Percentiles rank a stretch among this genome's conserved stretches.
Conservation (phyloP, 192 early-diverging fungal genomes). For the Gonapodya prolifera region DNA sequence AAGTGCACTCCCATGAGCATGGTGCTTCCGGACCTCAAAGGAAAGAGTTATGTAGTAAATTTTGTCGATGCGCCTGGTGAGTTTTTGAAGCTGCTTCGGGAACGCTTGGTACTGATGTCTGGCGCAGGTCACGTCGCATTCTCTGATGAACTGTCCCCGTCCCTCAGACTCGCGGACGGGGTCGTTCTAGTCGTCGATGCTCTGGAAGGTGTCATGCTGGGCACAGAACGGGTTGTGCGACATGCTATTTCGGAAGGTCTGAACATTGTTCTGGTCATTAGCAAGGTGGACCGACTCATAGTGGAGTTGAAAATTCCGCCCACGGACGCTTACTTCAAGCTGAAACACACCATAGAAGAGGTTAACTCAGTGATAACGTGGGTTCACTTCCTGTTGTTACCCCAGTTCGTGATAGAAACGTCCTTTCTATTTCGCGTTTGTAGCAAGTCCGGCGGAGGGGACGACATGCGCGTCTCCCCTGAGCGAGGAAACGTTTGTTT, state of each 20-base stretch:
- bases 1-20: conserved; percentile 90
- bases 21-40: conserved; percentile 73
- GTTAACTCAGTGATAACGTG: conserved; percentile 69
- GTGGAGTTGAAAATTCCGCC: conserved; percentile 93
- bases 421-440: conserved; percentile 1
- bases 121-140: conserved; percentile 78
- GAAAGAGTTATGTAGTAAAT: conserved; percentile 81
- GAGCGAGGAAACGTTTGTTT: conserved; percentile 95
- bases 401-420: neutral
- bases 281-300: conserved; percentile 97
- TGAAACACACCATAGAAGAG: conserved; percentile 90
- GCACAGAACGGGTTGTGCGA: conserved; percentile 75
- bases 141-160: conserved; percentile 81
- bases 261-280: conserved; percentile 76
- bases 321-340: conserved; percentile 90
- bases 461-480: conserved; percentile 69
- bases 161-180: conserved; percentile 77
- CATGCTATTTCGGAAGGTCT: conserved; percentile 68
- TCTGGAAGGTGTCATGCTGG: conserved; percentile 93
- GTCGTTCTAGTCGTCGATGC: conserved; percentile 87
- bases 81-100: neutral
- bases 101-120: neutral
- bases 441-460: conserved; percentile 21
- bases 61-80: conserved; percentile 83
- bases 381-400: conserved; percentile 15